Evolutionary conservation across 2,329 filamentous ascomycete species (phyloP).

Genomic region (Nothopassalora personata): DNA sequence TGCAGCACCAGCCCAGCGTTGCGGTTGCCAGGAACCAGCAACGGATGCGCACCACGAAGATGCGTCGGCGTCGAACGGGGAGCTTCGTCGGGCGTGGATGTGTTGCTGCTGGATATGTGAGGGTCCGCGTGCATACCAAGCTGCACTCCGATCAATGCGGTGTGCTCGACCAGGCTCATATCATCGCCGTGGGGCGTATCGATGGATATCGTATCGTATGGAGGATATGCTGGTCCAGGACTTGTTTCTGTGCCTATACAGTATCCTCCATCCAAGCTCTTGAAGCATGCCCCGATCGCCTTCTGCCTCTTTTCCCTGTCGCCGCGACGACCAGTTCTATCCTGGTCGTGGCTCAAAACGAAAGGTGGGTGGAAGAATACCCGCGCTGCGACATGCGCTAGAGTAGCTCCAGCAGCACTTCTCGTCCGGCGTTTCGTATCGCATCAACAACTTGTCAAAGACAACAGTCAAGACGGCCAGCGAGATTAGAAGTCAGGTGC

Average conservation of each 20-base stretch:
- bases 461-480: background rate
- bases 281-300: background rate
- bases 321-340: background rate
- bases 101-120: slow-evolving; percentile 1
- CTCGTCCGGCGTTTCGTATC: background rate
- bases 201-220: background rate
- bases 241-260: background rate
- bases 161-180: background rate
- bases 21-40: background rate
- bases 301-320: background rate
- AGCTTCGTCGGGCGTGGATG: slow-evolving; percentile 1
- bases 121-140: background rate
- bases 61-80: background rate
- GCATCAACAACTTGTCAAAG: background rate
- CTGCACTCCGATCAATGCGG: background rate
- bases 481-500: background rate
- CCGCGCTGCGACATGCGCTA: background rate
- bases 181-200: background rate
- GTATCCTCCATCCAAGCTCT: background rate
- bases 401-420: background rate
- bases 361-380: background rate
- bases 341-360: background rate
- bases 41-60: background rate
- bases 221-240: background rate
- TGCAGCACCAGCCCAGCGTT: slow-evolving; percentile 5